Base-by-base conservation (phyloP, 2,329 filamentous ascomycete genomes). In the Colletotrichum simmondsii region DNA sequence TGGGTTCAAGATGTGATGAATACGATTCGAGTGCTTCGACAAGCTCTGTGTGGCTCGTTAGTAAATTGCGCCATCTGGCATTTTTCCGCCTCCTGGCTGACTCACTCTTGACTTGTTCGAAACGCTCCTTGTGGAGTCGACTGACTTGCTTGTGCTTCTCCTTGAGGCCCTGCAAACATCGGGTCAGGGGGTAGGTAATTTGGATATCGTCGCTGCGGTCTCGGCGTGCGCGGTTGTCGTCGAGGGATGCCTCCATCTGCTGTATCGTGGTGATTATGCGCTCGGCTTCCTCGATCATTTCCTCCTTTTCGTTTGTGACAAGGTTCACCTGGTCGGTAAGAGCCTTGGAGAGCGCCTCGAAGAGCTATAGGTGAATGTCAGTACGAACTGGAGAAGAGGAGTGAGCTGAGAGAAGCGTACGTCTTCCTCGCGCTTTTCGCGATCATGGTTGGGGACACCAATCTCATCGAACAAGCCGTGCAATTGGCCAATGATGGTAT, bases 391-490 rank as follows among this genome's bases (percentile, higher is more conserved):
- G 11, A 24, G 46, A 58, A 19, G 2, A 59, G 19, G 2, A 49
- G 8, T 52, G 54, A 26, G 7, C 19, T 19, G 65, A 19, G 14
- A 10, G 60, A 52, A 57, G 62, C 89, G 80, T 86, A 97, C 95
- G 91, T 98, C 95, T 81, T 94, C 90, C 81, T 98, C 96, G 79
- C 97, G 90, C 62, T 91, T 89, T 81, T 98, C 95, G 79, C 97
- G 93, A 83, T 98, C 97, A 91, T 98, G 95, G 79, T 87, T 91
- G 32, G 96, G 91, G n/a, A 99, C 94, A 72, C 97, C 97, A 79
- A 99, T 99, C 81, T 99, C 96, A 82, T 99, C 97, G 80, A 98
- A 99, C 71, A 98, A 90, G 76, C 93, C 94, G 84, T 98, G 96
- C 74, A 99, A 90, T 84, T 98, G 95, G 83, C 91, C 91, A 81